These are phyloP conservation scores for Diaporthe longicolla DNA, from an alignment of 2,329 filamentous ascomycete genomes.

Conservation along the genomic window DNA sequence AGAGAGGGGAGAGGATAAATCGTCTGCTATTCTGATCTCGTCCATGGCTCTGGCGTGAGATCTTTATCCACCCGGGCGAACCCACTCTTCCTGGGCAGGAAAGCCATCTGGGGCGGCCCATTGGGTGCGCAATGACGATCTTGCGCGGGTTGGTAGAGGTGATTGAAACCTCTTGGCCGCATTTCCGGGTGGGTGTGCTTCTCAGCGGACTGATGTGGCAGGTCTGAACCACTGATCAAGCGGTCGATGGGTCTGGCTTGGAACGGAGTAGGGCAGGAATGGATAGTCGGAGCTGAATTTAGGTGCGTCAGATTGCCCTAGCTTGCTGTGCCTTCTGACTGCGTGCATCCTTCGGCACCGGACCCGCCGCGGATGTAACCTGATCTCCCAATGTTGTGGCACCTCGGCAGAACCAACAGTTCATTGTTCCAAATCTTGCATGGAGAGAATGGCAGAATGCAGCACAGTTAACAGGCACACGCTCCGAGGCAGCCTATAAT, in stretches of 20 bases:
- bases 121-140: conserved; percentile 15
- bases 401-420: not conserved
- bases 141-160: not conserved
- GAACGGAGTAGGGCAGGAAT: conserved; percentile 1
- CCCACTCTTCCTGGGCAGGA: not conserved
- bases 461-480: not conserved
- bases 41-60: conserved; percentile 15
- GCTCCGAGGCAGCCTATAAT: too few relatives aligned
- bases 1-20: conserved; percentile 5
- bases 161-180: conserved; percentile 33
- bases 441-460: not conserved
- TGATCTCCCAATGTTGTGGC: not conserved
- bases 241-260: conserved; percentile 8
- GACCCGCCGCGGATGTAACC: conserved; percentile 29
- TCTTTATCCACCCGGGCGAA: conserved; percentile 24
- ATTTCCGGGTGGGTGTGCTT: conserved; percentile 11
- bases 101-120: conserved; percentile 4
- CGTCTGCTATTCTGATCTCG: conserved; percentile 17
- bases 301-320: conserved; percentile 20
- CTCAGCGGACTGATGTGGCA: not conserved
- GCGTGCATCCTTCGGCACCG: conserved; percentile 32
- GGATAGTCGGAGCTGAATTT: conserved; percentile 11
- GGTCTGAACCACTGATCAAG: conserved; percentile 9
- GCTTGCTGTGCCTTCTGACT: conserved; percentile 19
- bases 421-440: not conserved